A percentile compares a stretch with the other conserved stretches of the same genome.
phyloP scores from a whole-genome alignment of 1,284 basidiomycete genomes.

The Heterobasidion annosum region DNA sequence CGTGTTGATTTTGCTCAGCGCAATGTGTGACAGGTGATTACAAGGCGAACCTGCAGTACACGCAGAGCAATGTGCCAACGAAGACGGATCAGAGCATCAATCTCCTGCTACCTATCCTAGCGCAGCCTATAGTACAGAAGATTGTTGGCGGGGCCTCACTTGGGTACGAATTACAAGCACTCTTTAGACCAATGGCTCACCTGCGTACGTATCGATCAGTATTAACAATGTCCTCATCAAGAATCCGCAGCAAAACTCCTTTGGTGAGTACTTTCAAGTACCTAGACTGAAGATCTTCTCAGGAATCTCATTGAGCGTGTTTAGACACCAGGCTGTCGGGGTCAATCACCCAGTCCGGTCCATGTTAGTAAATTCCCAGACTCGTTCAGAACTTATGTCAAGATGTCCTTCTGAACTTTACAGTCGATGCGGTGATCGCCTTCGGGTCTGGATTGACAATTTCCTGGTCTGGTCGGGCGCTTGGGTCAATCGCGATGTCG shows the following conservation, averaged over 20 bases:
- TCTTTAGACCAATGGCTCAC: background rate
- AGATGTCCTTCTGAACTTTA: background rate
- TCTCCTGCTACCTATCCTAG: conserved; percentile 62
- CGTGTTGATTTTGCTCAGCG: background rate
- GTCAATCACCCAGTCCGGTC: conserved; percentile 65
- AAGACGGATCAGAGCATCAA: conserved; percentile 55
- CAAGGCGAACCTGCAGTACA: conserved; percentile 51
- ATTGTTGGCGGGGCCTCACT: conserved; percentile 56
- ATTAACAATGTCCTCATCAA: conserved; percentile 52
- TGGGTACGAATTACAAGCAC: conserved; percentile 26
- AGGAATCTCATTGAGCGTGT: background rate
- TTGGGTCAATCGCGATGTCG: conserved; percentile 60
- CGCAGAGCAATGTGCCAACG: conserved; percentile 49
- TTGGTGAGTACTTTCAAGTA: conserved; percentile 29
- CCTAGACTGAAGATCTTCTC: background rate
- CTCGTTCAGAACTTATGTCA: background rate
- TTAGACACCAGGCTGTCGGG: conserved; percentile 52
- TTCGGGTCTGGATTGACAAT: conserved; percentile 61
- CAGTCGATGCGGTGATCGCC: conserved; percentile 64
- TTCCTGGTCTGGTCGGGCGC: conserved; percentile 47
- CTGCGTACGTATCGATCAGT: conserved; percentile 20
- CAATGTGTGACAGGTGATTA: conserved; percentile 44
- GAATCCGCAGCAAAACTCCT: conserved; percentile 46
- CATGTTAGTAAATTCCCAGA: conserved; percentile 37
- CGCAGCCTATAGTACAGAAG: conserved; percentile 74